Evolutionary conservation across 495 filamentous ascomycete species (phyloP), one percentile per base, ranked within the genome.

Genomic region (Pyrenopolyporus hunteri): DNA sequence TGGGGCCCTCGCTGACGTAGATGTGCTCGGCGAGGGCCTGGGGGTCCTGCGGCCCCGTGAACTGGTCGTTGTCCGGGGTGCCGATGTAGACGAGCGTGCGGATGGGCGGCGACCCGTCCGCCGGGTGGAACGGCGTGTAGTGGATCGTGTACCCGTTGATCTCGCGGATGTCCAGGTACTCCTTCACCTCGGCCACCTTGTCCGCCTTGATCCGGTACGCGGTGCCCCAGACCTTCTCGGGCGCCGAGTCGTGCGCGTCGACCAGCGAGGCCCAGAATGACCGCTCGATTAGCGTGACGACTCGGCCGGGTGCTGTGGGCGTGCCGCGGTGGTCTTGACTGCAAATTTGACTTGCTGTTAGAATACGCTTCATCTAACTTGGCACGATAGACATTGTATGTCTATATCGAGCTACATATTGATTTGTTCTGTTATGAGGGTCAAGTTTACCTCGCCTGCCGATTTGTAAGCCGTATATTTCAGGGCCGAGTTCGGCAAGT

Each of bases 261-360:
- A 83, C 82, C 19, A 98, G 74, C 3, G 82, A 87, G 63, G 89
- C 84, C 92, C 91, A 98, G 71, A 89, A 89, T 1, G 80, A 77
- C 22, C 85, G 85, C 63, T 89, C 86, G 59, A 98, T 97, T 9
- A 99, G 82, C 0, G 94, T 99, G 6, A 95, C 93, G 17, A 99
- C 95, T 32, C 94, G 86, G 0, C 94, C 94, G 3, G 94, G 94
- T 2, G 85, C 83, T 66, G 86, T 82, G 26, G 90, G 91, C 0
- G 95, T 98, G 39, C 94, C 94, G 51, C 94, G 89, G 72, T 99
- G 94, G 78, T 99, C 94, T 73, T 96, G 84, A 74, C 93, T 92
- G 58, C 9, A n/a, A 1, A 13, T 13, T 31, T 48, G 1, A 3
- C 14, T 31, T 11, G 56, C 0, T 13, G 17, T 61, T 9, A 56